phyloP scores from a whole-genome alignment of 2,329 filamentous ascomycete species.

The Calycina marina region DNA sequence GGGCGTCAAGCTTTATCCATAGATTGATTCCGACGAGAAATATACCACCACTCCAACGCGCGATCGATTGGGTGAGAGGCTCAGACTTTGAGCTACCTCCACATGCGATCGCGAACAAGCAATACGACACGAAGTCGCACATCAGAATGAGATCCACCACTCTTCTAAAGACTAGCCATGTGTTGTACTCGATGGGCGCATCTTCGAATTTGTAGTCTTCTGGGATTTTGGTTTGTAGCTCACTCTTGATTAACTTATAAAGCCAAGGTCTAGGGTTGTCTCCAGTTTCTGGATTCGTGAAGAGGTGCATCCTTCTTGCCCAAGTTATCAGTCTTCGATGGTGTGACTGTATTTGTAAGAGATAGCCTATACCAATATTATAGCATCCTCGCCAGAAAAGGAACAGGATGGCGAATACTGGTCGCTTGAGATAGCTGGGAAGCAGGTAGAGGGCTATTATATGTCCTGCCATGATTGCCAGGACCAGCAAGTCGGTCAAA shows the following conservation, averaged over 20 bases:
- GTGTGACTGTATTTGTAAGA: constrained; percentile 81
- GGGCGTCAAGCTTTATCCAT: constrained; percentile 96
- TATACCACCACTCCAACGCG: constrained; percentile 69
- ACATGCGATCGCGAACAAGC: constrained; percentile 85
- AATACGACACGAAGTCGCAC: constrained; percentile 97
- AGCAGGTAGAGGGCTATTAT: constrained; percentile 61
- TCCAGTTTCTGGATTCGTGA: constrained; percentile 69
- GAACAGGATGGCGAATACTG: constrained; percentile 71
- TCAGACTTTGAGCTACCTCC: constrained; percentile 62
- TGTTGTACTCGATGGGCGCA: constrained; percentile 96
- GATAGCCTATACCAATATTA: constrained; percentile 84
- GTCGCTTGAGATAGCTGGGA: constrained; percentile 53
- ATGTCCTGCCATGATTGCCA: constrained; percentile 63
- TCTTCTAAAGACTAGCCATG: constrained; percentile 91
- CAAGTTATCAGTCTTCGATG: constrained; percentile 74
- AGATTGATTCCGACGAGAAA: constrained; percentile 82
- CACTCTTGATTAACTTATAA: constrained; percentile 70
- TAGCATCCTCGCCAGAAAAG: constrained; percentile 87
- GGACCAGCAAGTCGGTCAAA: constrained; percentile 66
- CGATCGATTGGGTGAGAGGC: constrained; percentile 47
- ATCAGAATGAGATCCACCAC: constrained; percentile 95
- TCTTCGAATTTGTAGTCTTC: constrained; percentile 87
- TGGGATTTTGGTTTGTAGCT: constrained; percentile 89
- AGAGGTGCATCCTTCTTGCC: constrained; percentile 75
- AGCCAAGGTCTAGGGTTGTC: constrained; percentile 71